Evolutionary conservation across 2,329 filamentous ascomycete species (phyloP).

Genomic region (Venturiaceae sp.): DNA sequence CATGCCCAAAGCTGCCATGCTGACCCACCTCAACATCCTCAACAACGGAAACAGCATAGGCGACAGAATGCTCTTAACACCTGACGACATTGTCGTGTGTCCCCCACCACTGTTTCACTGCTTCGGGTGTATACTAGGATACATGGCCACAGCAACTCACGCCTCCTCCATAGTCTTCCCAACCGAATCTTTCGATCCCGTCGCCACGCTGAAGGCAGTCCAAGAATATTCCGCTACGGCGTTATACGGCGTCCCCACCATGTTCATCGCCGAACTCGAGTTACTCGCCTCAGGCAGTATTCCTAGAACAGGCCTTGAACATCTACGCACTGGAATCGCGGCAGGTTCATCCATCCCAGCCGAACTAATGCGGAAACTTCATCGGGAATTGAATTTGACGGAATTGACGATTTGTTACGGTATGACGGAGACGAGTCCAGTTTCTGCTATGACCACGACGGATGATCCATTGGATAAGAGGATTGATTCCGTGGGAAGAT

Average conservation of each 20-base stretch:
- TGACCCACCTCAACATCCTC: constrained; percentile 76
- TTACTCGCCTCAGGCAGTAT: constrained; percentile 48
- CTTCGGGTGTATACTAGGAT: constrained; percentile 86
- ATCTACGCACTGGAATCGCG: constrained; percentile 80
- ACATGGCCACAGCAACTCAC: constrained; percentile 86
- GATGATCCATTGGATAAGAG: constrained; percentile 64
- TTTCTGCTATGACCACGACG: constrained; percentile 69
- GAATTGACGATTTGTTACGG: constrained; percentile 92
- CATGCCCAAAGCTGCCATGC: constrained; percentile 80
- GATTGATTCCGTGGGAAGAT: constrained; percentile 65
- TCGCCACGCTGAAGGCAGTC: constrained; percentile 56
- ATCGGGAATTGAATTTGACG: constrained; percentile 62
- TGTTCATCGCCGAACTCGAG: constrained; percentile 86
- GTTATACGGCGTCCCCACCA: constrained; percentile 86
- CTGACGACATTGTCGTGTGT: constrained; percentile 58
- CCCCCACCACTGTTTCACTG: constrained; percentile 56
- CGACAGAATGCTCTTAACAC: constrained; percentile 69
- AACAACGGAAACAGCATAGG: constrained; percentile 89
- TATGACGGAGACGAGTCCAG: constrained; percentile 83
- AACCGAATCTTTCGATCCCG: constrained; percentile 75
- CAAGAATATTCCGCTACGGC: constrained; percentile 55
- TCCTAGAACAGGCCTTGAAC: constrained; percentile 42
- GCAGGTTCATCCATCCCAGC: constrained; percentile 80
- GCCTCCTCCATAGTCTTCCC: constrained; percentile 79
- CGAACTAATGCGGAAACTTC: constrained; percentile 68